Conservation (phyloP, 2,329 filamentous ascomycete genomes). For the Zymoseptoria tritici region DNA sequence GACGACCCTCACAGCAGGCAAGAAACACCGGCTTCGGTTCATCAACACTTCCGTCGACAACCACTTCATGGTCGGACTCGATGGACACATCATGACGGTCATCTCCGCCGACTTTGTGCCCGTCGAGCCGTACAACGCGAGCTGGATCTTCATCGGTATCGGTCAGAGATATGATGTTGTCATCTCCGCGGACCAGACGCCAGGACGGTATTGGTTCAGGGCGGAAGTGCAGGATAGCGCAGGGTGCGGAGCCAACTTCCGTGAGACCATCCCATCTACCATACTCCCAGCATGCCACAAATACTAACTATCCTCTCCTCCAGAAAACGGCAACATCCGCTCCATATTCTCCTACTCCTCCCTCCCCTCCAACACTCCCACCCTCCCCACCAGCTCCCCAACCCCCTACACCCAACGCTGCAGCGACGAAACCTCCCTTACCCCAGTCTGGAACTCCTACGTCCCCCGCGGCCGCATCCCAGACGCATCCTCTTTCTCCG, state of each 20-base stretch:
- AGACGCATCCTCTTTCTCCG: conserved; percentile 12
- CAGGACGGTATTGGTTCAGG: conserved; percentile 32
- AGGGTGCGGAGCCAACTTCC: conserved; percentile 28
- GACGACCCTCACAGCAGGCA: conserved; percentile 31
- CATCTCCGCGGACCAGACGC: conserved; percentile 30
- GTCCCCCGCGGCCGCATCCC: conserved; percentile 27
- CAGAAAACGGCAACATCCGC: conserved; percentile 24
- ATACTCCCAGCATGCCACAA: not conserved
- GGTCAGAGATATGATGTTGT: conserved; percentile 38
- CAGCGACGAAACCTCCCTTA: conserved; percentile 34
- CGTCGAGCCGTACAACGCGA: conserved; percentile 25
- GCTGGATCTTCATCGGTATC: conserved; percentile 30
- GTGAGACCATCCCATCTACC: not conserved
- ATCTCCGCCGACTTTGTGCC: conserved; percentile 34
- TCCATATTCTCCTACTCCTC: conserved; percentile 37
- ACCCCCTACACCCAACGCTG: conserved; percentile 33
- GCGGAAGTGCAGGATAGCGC: conserved; percentile 23
- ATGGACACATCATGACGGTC: conserved; percentile 30
- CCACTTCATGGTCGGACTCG: conserved; percentile 36
- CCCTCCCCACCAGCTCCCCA: conserved; percentile 23
- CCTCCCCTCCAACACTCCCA: conserved; percentile 15
- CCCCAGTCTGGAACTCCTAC: conserved; percentile 34
- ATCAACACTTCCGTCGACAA: conserved; percentile 42
- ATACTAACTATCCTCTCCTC: not conserved
- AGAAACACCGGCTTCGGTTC: conserved; percentile 38